Evolutionary conservation across 257 asterid species (phyloP).

Genomic region (Thymus mandschuricus): DNA sequence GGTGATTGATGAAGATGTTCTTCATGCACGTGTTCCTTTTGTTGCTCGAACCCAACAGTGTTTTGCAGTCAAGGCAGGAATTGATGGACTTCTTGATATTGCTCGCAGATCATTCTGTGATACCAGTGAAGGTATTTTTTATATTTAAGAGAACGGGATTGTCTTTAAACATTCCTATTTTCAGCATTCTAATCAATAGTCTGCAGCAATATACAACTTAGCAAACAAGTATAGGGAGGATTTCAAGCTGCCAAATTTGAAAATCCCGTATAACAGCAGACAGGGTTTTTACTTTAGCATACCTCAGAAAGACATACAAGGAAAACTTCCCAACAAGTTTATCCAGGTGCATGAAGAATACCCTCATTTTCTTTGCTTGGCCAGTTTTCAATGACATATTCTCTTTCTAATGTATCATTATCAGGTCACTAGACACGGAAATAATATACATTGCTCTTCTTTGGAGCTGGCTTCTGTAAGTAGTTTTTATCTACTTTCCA

Average conservation of each 20-base stretch:
- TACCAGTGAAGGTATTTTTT: slow-evolving; percentile 88
- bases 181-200: slow-evolving; percentile 39
- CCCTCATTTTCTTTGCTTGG: slow-evolving; percentile 15
- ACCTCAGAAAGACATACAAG: slow-evolving; percentile 85
- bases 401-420: slow-evolving; percentile 32
- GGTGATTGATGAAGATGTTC: slow-evolving; percentile 94
- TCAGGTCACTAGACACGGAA: slow-evolving; percentile 92
- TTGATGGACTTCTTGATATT: slow-evolving; percentile 91
- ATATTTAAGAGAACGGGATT: slow-evolving; percentile 22
- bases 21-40: slow-evolving; percentile 91
- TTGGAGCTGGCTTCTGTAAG: slow-evolving; percentile 94
- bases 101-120: slow-evolving; percentile 96
- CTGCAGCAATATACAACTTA: slow-evolving; percentile 87
- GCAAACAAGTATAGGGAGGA: slow-evolving; percentile 89
- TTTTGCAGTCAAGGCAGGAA: slow-evolving; percentile 97
- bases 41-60: slow-evolving; percentile 98
- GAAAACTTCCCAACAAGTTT: slow-evolving; percentile 88
- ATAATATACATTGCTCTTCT: slow-evolving; percentile 89
- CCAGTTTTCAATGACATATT: slow-evolving; percentile 27
- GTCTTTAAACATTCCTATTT: slow-evolving; percentile 33
- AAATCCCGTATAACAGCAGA: slow-evolving; percentile 89
- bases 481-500: slow-evolving; percentile 30
- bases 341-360: slow-evolving; percentile 68
- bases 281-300: slow-evolving; percentile 97
- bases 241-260: slow-evolving; percentile 80